Evolutionary conservation across 2,329 filamentous ascomycete species (phyloP), one percentile per base, ranked within the genome.

Genomic region (Penicillium nordicum): DNA sequence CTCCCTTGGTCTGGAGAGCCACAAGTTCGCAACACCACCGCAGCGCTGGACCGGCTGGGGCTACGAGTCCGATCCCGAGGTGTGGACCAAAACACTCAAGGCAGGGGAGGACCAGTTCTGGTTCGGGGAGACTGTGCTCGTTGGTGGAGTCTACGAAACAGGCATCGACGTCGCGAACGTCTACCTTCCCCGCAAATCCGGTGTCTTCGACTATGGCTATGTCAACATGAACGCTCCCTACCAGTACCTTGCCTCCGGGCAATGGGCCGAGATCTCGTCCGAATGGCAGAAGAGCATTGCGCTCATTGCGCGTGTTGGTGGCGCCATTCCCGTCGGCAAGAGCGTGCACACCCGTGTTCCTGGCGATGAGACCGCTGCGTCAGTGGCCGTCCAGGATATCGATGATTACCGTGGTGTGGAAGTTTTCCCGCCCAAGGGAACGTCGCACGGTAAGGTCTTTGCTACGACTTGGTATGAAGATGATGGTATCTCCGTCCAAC

Each of bases 1-100:
- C 72, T 85, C 84, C 0, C 78, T 85, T 1, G 81, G 82, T 42
- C 77, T 90, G 0, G 78, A 83, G 50, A 85, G 84, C 23, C 87
- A 90, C 67, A 71, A 76, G 45, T 79, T 74, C 0, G 88, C 88
- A 0, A 74, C 78, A 0, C 86, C 88, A 1, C 84, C 87, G 0
- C 87, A 89, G 64, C 78, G 87, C 50, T 90, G 88, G 88, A 84
- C 85, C 0, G 88, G 88, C 0, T 90, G 87, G 86, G 87, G 86
- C 27, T 89, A 87, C 63, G 87, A 90, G 66, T 66, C 73, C 0
- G 88, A 90, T 61, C 76, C 84, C 0, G 83, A 84, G 57, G 83
- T 90, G 0, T 90, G 88, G 88, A 83, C 75, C 2, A 78, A 78
- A 46, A 65, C 76, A 0, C 73, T 89, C 3, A 85, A 82, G 53